Base-by-base conservation (phyloP, 257 asterid genomes). In the Fraxinus pennsylvanica region DNA sequence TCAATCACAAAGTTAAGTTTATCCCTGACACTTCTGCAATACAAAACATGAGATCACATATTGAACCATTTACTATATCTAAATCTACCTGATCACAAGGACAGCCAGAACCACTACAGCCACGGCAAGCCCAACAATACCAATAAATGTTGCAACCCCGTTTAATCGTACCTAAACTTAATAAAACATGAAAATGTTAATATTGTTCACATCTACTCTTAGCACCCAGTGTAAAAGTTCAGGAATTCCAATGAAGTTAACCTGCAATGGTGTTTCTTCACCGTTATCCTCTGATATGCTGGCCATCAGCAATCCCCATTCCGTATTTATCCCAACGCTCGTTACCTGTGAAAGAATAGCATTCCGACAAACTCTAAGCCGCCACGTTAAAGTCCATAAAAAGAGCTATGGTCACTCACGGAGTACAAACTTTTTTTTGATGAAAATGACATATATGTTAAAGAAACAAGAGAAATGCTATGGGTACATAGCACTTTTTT, bases 231-330 rank as follows among this genome's bases (percentile, higher is more conserved):
- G 67, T 36, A 45, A 67, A 68, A 61, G 73, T 74, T 52, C 25
- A 72, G 76, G 70, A 54, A 65, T 75, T 63, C 68, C 45, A 76
- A 79, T 17, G 59, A 59, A 73, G 38, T 25, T 50, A 75, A 94
- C 99, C 98, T 95, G 99, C 88, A 95, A 81, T 27, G 99, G 97
- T 78, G 99, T 95, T 86, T 95, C 99, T 91, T 95, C 99, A 76
- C 96, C 98, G 82, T 90, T 95, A 84, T 95, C 99, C 83, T 95
- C 99, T 21, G 99, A 88, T 78, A 95, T 95, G 82, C 99, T 95
- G 19, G 99, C 99, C 99, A 95, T 95, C 67, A 95, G 89, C 80
- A 95, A 81, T 63, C 99, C 99, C 98, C 98, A 95, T 84, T 95
- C 99, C 38, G 99, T 95, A 82, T 93, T 90, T 84, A 90, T 89